Evolutionary conservation across 805 yeast species (phyloP), one percentile per base, ranked within the genome.

Genomic region (Teunomyces pallodes): DNA sequence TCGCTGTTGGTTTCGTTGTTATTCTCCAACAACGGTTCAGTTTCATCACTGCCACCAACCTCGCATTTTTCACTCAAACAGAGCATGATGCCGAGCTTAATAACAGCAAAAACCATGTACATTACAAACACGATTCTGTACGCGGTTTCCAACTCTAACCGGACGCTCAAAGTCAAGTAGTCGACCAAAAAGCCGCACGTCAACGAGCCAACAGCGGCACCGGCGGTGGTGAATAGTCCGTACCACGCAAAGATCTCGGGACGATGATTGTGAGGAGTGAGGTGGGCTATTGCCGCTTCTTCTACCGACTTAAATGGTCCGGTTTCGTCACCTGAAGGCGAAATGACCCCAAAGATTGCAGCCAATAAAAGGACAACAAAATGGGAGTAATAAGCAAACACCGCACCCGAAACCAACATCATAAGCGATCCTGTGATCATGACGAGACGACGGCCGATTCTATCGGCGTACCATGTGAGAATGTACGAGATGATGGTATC

Each of bases 231-330:
- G 40, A 85, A 69, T 26, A 87, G 64, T 32, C 87, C 84, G 60
- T 89, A 88, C 55, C 84, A 71, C 0, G 94, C 94, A 70, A 82
- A 89, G 2, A 88, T 71, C 53, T 82, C 87, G 0, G 95, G 84
- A 41, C 95, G 72, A 47, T 77, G 79, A 46, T 70, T 71, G 32
- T 75, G 76, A 0, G 85, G 82, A 0, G 95, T 85, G 53, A 90
- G 67, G 64, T 87, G 92, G 0, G 96, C 94, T 43, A 90, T 73
- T 35, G 87, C 77, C 1, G 92, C 83, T 60, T 89, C 96, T 62
- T 90, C 96, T 27, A 90, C 82, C 0, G 94, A 81, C 59, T 87
- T 85, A 65, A 90, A 90, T 0, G 96, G 96, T 0, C 96, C 96
- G 0, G 91, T 88, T 59, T 90, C 96, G 58, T 85, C 90, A 20